These are phyloP conservation scores for Cystobasidium sp. DNA, from an alignment of 1,284 basidiomycete genomes.

Conservation along the genomic window DNA sequence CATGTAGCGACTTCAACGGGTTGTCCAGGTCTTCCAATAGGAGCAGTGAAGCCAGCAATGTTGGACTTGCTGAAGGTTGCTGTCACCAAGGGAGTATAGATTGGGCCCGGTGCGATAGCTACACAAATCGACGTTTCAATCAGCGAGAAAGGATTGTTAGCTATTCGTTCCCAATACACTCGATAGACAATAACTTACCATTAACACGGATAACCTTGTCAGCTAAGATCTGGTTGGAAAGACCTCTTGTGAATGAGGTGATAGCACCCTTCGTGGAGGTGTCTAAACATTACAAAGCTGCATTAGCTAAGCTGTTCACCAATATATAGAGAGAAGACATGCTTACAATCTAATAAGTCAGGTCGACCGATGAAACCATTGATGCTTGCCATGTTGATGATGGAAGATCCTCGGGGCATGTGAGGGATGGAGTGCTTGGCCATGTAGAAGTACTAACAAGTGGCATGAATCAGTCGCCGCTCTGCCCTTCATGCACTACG, in stretches of 20 bases:
- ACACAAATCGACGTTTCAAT: slow-evolving; percentile 48
- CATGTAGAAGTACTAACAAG: slow-evolving; percentile 60
- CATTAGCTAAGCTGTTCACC: too few species aligned
- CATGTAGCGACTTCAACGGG: slow-evolving; percentile 65
- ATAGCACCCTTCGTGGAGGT: slow-evolving; percentile 64
- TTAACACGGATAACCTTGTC: slow-evolving; percentile 64
- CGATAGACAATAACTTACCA: slow-evolving; percentile 52
- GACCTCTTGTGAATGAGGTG: slow-evolving; percentile 60
- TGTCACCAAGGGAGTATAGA: slow-evolving; percentile 64
- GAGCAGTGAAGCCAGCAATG: slow-evolving; percentile 44
- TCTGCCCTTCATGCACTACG: too few species aligned
- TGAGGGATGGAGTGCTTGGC: slow-evolving; percentile 61
- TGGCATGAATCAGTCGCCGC: background rate
- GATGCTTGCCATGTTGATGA: slow-evolving; percentile 64
- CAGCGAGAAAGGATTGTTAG: background rate
- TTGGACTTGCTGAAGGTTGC: slow-evolving; percentile 44
- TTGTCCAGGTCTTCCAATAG: slow-evolving; percentile 63
- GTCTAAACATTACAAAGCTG: slow-evolving; percentile 49
- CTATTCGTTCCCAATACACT: slow-evolving; percentile 42
- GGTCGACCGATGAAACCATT: slow-evolving; percentile 64
- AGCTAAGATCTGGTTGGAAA: slow-evolving; percentile 65
- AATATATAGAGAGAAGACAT: background rate
- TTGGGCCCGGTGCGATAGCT: slow-evolving; percentile 63
- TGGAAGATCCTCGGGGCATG: slow-evolving; percentile 59
- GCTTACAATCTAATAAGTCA: slow-evolving; percentile 62